Evolutionary conservation across 176 grass and related monocot species (phyloP).

Genomic region (Bothriochloa decipiens): DNA sequence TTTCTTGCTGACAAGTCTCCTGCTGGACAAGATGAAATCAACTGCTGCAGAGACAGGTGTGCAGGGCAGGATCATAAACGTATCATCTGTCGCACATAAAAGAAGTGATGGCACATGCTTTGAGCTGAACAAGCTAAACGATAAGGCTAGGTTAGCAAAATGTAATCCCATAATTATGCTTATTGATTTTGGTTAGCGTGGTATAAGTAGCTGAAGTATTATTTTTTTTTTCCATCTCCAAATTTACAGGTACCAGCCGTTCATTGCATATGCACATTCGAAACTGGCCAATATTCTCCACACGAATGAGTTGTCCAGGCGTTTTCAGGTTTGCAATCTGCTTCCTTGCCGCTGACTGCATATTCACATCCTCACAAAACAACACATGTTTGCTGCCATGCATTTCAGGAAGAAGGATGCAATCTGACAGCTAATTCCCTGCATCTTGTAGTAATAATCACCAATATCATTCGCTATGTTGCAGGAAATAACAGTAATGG

Average conservation of each 20-base stretch:
- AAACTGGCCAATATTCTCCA: conserved; percentile 94
- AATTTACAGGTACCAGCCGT: conserved; percentile 55
- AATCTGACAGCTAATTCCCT: conserved; percentile 77
- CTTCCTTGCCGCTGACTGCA: background rate
- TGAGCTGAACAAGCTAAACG: conserved; percentile 65
- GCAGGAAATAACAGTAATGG: conserved; percentile 56
- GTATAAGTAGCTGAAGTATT: background rate
- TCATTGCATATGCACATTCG: conserved; percentile 62
- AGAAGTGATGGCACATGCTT: conserved; percentile 59
- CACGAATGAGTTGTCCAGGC: conserved; percentile 72
- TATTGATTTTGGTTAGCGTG: background rate
- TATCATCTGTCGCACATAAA: conserved; percentile 65
- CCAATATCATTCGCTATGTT: conserved; percentile 65
- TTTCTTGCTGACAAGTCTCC: conserved; percentile 80
- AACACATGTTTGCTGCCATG: conserved; percentile 12
- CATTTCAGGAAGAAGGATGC: conserved; percentile 75
- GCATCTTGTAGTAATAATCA: conserved; percentile 72
- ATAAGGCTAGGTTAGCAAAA: conserved; percentile 53
- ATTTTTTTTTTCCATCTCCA: background rate
- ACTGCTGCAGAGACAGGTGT: conserved; percentile 69
- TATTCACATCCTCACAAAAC: background rate
- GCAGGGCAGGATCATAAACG: conserved; percentile 78
- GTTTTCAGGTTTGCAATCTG: conserved; percentile 52
- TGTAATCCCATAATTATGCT: conserved; percentile 1
- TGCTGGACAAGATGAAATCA: conserved; percentile 87